Conservation (phyloP, 306 rosid species). For the Corylus heterophylla region DNA sequence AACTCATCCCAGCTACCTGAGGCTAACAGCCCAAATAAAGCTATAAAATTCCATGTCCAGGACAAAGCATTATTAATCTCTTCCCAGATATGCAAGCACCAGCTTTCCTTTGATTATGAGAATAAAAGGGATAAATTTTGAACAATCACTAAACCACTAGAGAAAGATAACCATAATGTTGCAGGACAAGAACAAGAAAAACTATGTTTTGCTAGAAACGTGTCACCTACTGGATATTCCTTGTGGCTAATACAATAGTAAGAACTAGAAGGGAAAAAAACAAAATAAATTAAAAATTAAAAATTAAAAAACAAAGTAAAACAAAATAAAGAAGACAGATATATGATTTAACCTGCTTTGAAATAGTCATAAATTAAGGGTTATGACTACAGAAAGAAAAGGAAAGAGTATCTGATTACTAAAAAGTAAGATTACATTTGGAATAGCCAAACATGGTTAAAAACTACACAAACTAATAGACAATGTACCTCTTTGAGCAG, state of each 20-base stretch:
- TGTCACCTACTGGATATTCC: background rate
- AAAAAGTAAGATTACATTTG: background rate
- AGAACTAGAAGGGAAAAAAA: background rate
- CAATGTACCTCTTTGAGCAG: background rate
- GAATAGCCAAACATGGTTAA: background rate
- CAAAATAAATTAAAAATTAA: background rate
- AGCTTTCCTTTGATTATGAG: background rate
- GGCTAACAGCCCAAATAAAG: slow-evolving; percentile 1
- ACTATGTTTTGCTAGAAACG: background rate
- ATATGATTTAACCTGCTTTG: background rate
- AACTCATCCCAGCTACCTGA: background rate
- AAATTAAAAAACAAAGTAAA: no score
- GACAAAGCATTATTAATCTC: background rate
- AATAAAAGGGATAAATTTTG: background rate
- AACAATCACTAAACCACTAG: background rate
- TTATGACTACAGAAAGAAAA: background rate
- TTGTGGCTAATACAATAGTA: background rate
- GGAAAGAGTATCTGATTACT: background rate
- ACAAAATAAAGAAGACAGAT: background rate
- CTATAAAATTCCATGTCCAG: background rate
- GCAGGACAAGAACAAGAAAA: background rate
- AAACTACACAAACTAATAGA: background rate
- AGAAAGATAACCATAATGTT: background rate
- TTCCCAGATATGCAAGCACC: background rate
- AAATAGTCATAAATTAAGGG: background rate